These are phyloP conservation scores for Fraxinus xanthoxyloides DNA, from an alignment of 305 asterid species.

Conservation along the genomic window DNA sequence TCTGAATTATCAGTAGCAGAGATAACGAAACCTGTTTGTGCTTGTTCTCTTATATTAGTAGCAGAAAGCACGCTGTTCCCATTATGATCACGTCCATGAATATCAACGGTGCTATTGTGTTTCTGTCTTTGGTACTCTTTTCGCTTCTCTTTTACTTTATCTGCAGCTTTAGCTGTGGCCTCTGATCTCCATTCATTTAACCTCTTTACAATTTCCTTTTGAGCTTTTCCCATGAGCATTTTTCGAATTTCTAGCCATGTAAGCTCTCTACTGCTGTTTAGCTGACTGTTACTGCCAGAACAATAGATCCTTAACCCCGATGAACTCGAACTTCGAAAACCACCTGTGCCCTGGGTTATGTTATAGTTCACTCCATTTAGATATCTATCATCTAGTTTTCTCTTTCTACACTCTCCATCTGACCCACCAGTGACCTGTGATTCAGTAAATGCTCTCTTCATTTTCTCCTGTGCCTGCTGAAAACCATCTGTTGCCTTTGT, in stretches of 20 bases:
- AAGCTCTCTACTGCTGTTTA: conserved; percentile 44
- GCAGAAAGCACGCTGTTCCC: conserved; percentile 36
- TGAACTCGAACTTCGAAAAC: conserved; percentile 15
- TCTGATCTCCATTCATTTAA: conserved; percentile 37
- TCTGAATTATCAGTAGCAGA: conserved; percentile 26
- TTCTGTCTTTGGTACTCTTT: conserved; percentile 37
- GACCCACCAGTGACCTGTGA: conserved; percentile 31
- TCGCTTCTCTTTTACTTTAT: conserved; percentile 23
- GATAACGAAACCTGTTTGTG: conserved; percentile 12
- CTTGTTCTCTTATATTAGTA: conserved; percentile 26
- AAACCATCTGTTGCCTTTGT: conserved; percentile 62
- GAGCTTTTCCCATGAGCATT: conserved; percentile 52
- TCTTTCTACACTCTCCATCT: conserved; percentile 39
- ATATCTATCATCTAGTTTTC: conserved; percentile 36
- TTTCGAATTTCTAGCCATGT: conserved; percentile 37
- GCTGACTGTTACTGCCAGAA: conserved; percentile 29
- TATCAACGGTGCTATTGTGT: conserved; percentile 18
- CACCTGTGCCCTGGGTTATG: conserved; percentile 22
- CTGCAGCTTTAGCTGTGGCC: conserved; percentile 25
- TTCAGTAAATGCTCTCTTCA: conserved; percentile 54
- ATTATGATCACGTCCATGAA: conserved; percentile 26
- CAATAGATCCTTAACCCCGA: conserved; percentile 30
- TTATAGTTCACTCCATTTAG: conserved; percentile 30
- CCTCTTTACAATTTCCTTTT: conserved; percentile 39
- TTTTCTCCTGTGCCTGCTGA: conserved; percentile 57